phyloP scores from a whole-genome alignment of 257 asterid genomes.

The Solanum pimpinellifolium region DNA sequence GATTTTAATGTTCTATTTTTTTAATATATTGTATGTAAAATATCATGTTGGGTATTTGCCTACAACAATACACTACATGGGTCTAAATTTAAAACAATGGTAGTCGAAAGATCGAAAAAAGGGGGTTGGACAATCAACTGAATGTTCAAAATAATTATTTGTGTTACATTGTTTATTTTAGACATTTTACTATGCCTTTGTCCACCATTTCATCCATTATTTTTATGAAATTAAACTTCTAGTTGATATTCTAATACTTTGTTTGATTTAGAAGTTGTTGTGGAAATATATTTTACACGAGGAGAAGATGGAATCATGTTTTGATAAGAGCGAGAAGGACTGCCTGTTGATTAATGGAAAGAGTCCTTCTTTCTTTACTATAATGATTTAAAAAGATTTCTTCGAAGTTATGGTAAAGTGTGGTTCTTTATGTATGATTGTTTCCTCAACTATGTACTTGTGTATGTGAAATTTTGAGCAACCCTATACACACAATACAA shows the following conservation, averaged over 20 bases:
- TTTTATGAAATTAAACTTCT: background rate
- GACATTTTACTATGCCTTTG: background rate
- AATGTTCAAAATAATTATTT: too few species aligned
- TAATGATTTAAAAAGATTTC: background rate
- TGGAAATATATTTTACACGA: background rate
- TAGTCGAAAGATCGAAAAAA: too few species aligned
- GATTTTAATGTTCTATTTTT: too few species aligned
- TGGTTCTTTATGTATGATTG: background rate
- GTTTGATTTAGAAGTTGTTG: background rate
- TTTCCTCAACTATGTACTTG: background rate
- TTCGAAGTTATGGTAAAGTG: background rate
- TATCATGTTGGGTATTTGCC: too few species aligned
- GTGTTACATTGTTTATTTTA: background rate
- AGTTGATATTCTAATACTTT: background rate
- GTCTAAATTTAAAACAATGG: too few species aligned
- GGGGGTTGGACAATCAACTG: background rate
- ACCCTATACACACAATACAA: too few species aligned
- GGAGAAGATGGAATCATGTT: background rate
- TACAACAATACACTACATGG: too few species aligned
- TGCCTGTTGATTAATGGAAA: conserved; percentile 2
- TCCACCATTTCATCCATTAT: background rate
- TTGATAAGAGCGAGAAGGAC: background rate
- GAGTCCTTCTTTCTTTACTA: conserved; percentile 7
- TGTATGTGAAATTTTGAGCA: too few species aligned
- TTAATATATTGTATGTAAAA: too few species aligned